Base-by-base conservation (phyloP, 768 basidiomycete species). In the Boletus edulis region DNA sequence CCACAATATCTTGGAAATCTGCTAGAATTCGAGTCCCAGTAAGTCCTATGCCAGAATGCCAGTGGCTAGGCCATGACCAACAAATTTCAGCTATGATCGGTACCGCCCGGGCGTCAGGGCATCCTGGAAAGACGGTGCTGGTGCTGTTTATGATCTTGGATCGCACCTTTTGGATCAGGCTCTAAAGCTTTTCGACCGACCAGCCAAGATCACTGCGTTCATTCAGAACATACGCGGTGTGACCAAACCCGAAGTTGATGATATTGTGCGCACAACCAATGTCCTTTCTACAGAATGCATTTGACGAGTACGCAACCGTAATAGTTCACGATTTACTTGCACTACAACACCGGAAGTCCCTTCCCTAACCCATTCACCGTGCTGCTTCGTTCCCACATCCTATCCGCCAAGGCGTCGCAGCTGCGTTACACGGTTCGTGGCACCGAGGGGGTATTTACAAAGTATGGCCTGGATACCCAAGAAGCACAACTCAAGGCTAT, bases 131-230 rank as follows among this genome's bases (percentile, higher is more conserved):
- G 91, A 93, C 55, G 69, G 79, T 31, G 75, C 82, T 1, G 89
- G 90, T 5, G 75, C 81, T 27, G 81, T 84, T 3, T 94, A 84
- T 67, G 91, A 94, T 67, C 78, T 94, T 20, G 91, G 89, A 5
- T 73, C 87, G 9, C 91, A 94, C 68, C 76, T 92, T 27, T 82
- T 93, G 59, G 90, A 93, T 72, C 90, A 93, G 69, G 77, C 82
- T 6, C 73, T 93, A 31, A 75, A 75, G 11, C 78, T 94, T 40
- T 94, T 94, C 64, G 93, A 92, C 37, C 75, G 82, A 46, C 92
- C 93, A 0, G 65, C 77, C 32, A 81, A 70, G 53, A 69, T 94
- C 27, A 87, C 86, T 5, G 88, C 84, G 1, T 82, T 88, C 63
- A 74, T 85, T 24, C 80, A 84, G 63, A 92, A 92, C 66, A 70